A percentile compares a stretch with the other conserved stretches of the same genome.
Conservation (phyloP, 2,329 filamentous ascomycete genomes). For the Calonectria ilicicola region DNA sequence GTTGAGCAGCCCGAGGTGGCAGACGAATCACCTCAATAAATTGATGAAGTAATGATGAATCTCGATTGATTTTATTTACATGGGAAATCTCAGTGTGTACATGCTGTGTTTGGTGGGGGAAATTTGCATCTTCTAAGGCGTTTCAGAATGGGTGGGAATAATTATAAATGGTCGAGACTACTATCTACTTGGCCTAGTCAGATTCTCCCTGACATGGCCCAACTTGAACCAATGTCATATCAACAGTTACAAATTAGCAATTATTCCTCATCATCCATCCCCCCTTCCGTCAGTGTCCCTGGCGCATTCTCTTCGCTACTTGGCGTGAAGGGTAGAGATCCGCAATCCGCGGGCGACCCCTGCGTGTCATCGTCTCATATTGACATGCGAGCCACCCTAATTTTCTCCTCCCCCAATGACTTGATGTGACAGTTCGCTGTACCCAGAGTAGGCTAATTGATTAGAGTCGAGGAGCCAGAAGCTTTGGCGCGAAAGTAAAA, state of each 20-base stretch:
- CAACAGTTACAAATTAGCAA: constrained; percentile 1
- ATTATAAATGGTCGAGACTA: constrained; percentile 20
- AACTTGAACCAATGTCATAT: constrained; percentile 11
- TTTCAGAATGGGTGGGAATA: constrained; percentile 39
- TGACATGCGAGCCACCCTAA: constrained; percentile 8
- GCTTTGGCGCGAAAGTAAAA: background rate
- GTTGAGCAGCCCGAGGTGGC: constrained; percentile 40
- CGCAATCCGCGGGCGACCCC: background rate
- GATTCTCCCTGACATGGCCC: constrained; percentile 3
- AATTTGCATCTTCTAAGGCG: constrained; percentile 44
- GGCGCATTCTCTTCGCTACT: background rate
- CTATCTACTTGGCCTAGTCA: constrained; percentile 16
- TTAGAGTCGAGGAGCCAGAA: background rate
- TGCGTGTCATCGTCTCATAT: constrained; percentile 23
- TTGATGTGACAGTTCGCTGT: constrained; percentile 4
- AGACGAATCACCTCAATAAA: constrained; percentile 43
- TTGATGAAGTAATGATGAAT: constrained; percentile 22
- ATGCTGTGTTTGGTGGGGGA: constrained; percentile 29
- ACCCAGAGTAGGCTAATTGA: constrained; percentile 6
- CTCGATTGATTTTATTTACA: constrained; percentile 28
- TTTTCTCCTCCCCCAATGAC: background rate
- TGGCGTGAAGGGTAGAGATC: background rate
- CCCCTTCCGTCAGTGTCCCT: background rate
- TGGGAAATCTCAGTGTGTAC: constrained; percentile 25
- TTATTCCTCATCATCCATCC: constrained; percentile 11